Percentiles rank a stretch among this genome's conserved stretches.
phyloP scores from a whole-genome alignment of 441 rosid species.

The Viola pubescens region DNA sequence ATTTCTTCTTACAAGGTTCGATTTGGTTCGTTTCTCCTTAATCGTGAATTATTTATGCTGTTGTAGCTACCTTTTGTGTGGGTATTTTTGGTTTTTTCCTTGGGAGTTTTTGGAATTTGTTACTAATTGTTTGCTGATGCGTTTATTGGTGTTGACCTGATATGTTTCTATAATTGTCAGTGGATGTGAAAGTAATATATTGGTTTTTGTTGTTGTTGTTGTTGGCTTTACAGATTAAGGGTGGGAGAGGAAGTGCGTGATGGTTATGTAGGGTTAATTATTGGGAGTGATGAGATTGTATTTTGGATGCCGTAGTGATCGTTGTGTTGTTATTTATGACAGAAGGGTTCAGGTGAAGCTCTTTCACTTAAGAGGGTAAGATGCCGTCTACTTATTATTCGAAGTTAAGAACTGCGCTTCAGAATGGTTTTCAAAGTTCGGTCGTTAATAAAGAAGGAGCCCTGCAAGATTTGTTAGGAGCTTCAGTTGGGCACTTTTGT shows the following conservation, averaged over 20 bases:
- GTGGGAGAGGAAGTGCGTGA: constrained; percentile 8
- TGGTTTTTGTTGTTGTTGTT: too few relatives aligned
- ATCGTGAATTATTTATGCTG: too few relatives aligned
- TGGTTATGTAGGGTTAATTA: constrained; percentile 16
- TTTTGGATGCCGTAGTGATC: constrained; percentile 21
- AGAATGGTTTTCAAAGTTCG: constrained; percentile 40
- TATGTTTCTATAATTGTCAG: too few relatives aligned
- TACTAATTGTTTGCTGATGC: too few relatives aligned
- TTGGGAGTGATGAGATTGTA: constrained; percentile 52
- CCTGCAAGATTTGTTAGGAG: constrained; percentile 33
- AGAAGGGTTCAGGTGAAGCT: constrained; percentile 17
- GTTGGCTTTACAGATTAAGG: too few relatives aligned
- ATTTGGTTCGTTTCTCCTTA: too few relatives aligned
- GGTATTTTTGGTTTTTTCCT: too few relatives aligned
- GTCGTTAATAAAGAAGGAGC: constrained; percentile 30
- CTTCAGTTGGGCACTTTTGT: constrained; percentile 42
- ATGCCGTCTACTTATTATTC: constrained; percentile 52
- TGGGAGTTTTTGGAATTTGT: too few relatives aligned
- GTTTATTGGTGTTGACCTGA: too few relatives aligned
- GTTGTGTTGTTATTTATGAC: constrained; percentile 20
- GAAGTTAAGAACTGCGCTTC: constrained; percentile 44
- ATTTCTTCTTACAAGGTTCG: too few relatives aligned
- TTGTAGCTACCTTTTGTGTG: too few relatives aligned
- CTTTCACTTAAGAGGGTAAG: constrained; percentile 37
- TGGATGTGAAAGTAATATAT: too few relatives aligned